Conservation (phyloP, 805 yeast genomes). For the Schwanniomyces pseudopolymorphus region DNA sequence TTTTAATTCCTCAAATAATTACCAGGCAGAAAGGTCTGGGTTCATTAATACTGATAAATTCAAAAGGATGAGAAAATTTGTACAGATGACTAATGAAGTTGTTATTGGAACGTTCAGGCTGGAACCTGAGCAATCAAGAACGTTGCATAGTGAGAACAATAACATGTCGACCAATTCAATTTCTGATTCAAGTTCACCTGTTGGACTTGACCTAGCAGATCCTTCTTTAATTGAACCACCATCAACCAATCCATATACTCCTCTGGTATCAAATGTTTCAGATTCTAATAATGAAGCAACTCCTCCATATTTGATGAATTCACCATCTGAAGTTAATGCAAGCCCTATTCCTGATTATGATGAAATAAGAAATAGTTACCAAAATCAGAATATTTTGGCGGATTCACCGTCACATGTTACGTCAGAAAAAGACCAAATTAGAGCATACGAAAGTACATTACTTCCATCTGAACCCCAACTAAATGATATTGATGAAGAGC, state of each 20-base stretch:
- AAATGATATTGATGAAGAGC: slow-evolving; percentile 5
- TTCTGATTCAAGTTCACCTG: slow-evolving; percentile 9
- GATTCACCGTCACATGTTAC: slow-evolving; percentile 18
- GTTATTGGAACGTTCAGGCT: slow-evolving; percentile 76
- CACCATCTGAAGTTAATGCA: slow-evolving; percentile 4
- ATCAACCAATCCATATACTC: slow-evolving; percentile 6
- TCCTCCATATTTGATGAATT: slow-evolving; percentile 26
- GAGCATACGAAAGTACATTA: slow-evolving; percentile 55
- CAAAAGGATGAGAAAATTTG: slow-evolving; percentile 72
- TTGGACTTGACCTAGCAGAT: slow-evolving; percentile 3
- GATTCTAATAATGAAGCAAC: slow-evolving; percentile 19
- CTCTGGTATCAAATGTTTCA: slow-evolving; percentile 17
- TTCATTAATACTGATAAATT: slow-evolving; percentile 79
- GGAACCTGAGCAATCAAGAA: slow-evolving; percentile 13
- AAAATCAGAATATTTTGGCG: slow-evolving; percentile 7
- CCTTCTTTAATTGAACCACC: slow-evolving; percentile 6
- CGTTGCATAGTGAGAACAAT: slow-evolving; percentile 3
- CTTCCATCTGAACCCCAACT: slow-evolving; percentile 56
- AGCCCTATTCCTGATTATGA: slow-evolving; percentile 24
- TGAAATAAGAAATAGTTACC: slow-evolving; percentile 10
- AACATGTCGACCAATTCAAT: slow-evolving; percentile 8
- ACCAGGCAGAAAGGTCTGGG: slow-evolving; percentile 33
- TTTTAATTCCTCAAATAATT: slow-evolving; percentile 21
- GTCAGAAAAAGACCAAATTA: slow-evolving; percentile 59
- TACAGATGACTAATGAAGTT: slow-evolving; percentile 79